Conservation (phyloP, 371 early-diverging fungal species). For the Actinomortierella ambigua region DNA sequence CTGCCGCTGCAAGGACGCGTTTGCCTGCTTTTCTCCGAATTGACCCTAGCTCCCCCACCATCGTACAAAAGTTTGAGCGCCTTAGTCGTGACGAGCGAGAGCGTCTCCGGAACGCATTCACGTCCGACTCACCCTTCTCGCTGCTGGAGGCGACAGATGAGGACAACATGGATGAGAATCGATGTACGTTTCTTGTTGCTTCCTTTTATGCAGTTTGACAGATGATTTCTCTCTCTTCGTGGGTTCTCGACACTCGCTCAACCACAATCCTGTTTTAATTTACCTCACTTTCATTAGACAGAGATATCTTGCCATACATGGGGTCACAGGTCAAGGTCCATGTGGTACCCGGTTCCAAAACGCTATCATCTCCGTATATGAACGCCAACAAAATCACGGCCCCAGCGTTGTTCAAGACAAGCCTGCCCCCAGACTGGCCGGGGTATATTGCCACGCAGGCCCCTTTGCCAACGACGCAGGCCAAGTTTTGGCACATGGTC, state of each 20-base stretch:
- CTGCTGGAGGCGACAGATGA: slow-evolving; percentile 5
- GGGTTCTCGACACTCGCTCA: neutral
- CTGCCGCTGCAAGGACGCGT: neutral
- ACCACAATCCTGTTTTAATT: neutral
- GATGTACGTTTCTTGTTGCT: slow-evolving; percentile 17
- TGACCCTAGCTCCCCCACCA: neutral
- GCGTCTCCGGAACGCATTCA: slow-evolving; percentile 13
- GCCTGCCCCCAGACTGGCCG: slow-evolving; percentile 19
- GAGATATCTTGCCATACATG: slow-evolving; percentile 29
- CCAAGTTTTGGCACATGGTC: slow-evolving; percentile 93
- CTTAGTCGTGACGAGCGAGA: slow-evolving; percentile 16
- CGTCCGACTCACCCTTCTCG: slow-evolving; percentile 16
- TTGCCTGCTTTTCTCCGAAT: slow-evolving; percentile 29
- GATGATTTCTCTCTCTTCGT: no score
- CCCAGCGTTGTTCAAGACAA: slow-evolving; percentile 10
- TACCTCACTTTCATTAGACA: slow-evolving; percentile 12
- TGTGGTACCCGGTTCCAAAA: no score
- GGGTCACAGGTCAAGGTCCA: slow-evolving; percentile 21
- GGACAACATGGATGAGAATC: slow-evolving; percentile 19
- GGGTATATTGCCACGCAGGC: slow-evolving; percentile 93
- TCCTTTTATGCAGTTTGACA: neutral
- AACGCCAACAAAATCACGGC: slow-evolving; percentile 39
- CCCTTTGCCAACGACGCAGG: slow-evolving; percentile 74
- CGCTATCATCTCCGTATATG: slow-evolving; percentile 12
- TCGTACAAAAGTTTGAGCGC: slow-evolving; percentile 7